Evolutionary conservation across 805 yeast species (phyloP).

Genomic region (Brettanomyces anomalus): DNA sequence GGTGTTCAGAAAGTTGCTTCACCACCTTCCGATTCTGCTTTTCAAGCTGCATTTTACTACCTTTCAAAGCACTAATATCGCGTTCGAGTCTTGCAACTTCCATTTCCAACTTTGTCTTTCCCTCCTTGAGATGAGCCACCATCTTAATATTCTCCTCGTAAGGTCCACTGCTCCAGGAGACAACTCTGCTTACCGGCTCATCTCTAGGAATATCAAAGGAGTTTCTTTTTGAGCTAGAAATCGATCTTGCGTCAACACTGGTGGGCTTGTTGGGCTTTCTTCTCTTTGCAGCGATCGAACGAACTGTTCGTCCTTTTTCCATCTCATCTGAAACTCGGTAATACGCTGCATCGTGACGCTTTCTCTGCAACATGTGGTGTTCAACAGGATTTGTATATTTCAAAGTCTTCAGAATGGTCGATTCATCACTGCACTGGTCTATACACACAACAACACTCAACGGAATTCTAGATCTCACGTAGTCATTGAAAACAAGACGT

Average conservation of each 20-base stretch:
- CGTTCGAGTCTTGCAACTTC: conserved; percentile 21
- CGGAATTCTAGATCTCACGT: conserved; percentile 23
- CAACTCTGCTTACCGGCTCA: neutral
- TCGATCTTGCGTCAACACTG: no score
- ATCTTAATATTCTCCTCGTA: conserved; percentile 14
- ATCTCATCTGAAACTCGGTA: neutral
- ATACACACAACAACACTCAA: conserved; percentile 29
- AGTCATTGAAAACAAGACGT: conserved; percentile 39
- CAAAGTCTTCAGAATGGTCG: conserved; percentile 22
- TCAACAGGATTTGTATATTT: conserved; percentile 23
- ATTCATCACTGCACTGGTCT: conserved; percentile 31
- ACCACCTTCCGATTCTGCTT: conserved; percentile 28
- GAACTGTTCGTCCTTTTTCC: neutral
- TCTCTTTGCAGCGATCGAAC: no score
- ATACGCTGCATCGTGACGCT: conserved; percentile 5
- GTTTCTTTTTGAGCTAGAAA: no score
- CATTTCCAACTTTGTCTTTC: conserved; percentile 12
- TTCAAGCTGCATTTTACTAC: conserved; percentile 20
- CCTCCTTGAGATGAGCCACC: conserved; percentile 16
- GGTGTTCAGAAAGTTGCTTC: conserved; percentile 28
- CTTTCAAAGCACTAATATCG: conserved; percentile 8
- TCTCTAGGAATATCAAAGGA: neutral
- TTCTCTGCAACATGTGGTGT: conserved; percentile 19
- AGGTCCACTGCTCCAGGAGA: conserved; percentile 7
- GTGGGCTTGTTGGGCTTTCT: no score